These are phyloP conservation scores for Cucumis melo DNA, from an alignment of 306 rosid genomes.

Conservation along the genomic window DNA sequence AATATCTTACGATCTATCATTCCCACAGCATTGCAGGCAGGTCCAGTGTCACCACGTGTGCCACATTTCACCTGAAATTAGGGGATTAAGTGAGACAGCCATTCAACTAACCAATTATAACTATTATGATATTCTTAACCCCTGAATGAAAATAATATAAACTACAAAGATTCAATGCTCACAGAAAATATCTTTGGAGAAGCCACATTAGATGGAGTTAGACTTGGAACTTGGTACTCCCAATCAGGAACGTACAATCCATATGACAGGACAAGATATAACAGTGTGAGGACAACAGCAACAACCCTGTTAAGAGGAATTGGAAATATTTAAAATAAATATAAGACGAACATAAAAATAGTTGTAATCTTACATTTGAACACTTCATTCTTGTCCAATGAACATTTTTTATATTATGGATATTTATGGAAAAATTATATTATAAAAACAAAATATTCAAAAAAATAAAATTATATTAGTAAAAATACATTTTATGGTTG, in stretches of 20 bases:
- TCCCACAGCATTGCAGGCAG: constrained; percentile 81
- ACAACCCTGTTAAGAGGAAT: constrained; percentile 30
- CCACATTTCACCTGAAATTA: constrained; percentile 75
- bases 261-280: constrained; percentile 47
- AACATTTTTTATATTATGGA: too few species aligned
- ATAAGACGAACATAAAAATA: neutral
- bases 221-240: constrained; percentile 55
- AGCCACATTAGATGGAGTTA: constrained; percentile 18
- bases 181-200: constrained; percentile 50
- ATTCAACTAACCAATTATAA: constrained; percentile 1
- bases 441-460: too few species aligned
- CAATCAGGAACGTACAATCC: constrained; percentile 85
- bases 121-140: neutral
- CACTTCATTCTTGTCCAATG: neutral
- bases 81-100: neutral
- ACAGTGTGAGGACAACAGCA: constrained; percentile 34
- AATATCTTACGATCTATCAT: constrained; percentile 74
- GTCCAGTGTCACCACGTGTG: constrained; percentile 59
- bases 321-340: neutral
- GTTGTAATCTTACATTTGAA: neutral
- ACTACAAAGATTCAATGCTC: constrained; percentile 14
- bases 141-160: neutral
- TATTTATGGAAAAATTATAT: too few species aligned
- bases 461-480: too few species aligned
- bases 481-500: too few species aligned